A percentile compares a stretch with the other conserved stretches of the same genome.
These are phyloP conservation scores for Areca catechu DNA, from an alignment of 176 grass and related monocot genomes.

Conservation along the genomic window DNA sequence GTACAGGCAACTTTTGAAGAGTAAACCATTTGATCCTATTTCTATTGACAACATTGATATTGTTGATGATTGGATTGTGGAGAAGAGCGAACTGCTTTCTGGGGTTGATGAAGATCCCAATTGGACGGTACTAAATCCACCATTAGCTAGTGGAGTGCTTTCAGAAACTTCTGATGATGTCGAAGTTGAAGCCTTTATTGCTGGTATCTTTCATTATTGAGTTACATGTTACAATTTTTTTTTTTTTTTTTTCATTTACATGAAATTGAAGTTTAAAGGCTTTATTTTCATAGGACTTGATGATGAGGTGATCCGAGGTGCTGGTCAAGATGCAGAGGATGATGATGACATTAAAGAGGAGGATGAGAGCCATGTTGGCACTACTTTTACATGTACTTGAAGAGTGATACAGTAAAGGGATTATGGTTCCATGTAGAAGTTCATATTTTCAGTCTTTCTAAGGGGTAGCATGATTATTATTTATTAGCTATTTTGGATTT, in stretches of 20 bases:
- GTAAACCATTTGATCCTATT: conserved; percentile 64
- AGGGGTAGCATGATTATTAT: too few relatives aligned
- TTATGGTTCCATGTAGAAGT: neutral
- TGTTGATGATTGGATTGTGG: conserved; percentile 76
- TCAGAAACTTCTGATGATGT: conserved; percentile 37
- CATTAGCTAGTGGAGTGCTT: conserved; percentile 17
- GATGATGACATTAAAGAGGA: conserved; percentile 28
- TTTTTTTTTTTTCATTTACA: neutral
- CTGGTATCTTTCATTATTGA: conserved; percentile 33
- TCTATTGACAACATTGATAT: conserved; percentile 57
- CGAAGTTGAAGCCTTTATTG: conserved; percentile 67
- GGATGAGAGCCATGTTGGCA: conserved; percentile 5
- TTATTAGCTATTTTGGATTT: too few relatives aligned
- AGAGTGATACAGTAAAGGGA: neutral
- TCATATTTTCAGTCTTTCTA: too few relatives aligned
- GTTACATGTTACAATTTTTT: neutral
- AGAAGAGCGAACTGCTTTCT: conserved; percentile 40
- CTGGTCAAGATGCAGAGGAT: conserved; percentile 38
- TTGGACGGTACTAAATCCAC: conserved; percentile 66
- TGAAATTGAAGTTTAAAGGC: conserved; percentile 2
- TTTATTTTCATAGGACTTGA: conserved; percentile 53
- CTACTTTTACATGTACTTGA: conserved; percentile 12
- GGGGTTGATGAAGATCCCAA: conserved; percentile 36
- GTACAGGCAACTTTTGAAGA: conserved; percentile 42
- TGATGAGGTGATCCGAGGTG: conserved; percentile 61